phyloP scores from a whole-genome alignment of 1,139 yeast species.

The Zygotorulaspora mrakii region DNA sequence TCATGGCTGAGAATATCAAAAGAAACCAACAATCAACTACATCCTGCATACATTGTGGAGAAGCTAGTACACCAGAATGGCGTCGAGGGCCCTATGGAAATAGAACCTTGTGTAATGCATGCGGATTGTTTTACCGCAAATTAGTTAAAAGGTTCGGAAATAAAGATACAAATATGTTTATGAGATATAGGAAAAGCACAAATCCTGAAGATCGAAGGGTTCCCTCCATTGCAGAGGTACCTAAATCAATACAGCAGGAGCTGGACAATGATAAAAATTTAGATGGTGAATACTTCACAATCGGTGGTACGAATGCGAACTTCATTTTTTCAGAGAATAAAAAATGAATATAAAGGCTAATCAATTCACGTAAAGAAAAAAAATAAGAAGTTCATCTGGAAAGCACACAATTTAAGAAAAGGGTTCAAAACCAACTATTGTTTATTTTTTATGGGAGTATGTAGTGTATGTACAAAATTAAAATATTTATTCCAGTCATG shows the following conservation, averaged over 20 bases:
- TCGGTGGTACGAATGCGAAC: slow-evolving; percentile 8
- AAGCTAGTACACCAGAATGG: slow-evolving; percentile 80
- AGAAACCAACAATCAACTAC: slow-evolving; percentile 17
- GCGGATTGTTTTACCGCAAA: slow-evolving; percentile 75
- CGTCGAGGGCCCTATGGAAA: slow-evolving; percentile 76
- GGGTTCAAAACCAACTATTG: no score
- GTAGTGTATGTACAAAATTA: no score
- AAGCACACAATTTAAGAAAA: no score
- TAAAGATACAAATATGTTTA: slow-evolving; percentile 31
- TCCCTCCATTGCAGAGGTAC: slow-evolving; percentile 29
- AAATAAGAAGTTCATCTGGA: no score
- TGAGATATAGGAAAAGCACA: slow-evolving; percentile 30
- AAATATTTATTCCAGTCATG: no score
- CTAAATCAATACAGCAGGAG: slow-evolving; percentile 23
- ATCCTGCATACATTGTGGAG: slow-evolving; percentile 57
- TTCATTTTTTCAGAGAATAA: background rate
- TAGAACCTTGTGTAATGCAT: slow-evolving; percentile 73
- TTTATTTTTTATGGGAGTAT: no score
- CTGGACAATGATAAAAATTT: slow-evolving; percentile 23
- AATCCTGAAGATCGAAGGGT: slow-evolving; percentile 33
- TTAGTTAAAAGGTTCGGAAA: slow-evolving; percentile 46
- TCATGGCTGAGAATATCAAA: slow-evolving; percentile 10
- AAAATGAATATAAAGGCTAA: background rate
- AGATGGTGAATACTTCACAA: slow-evolving; percentile 25
- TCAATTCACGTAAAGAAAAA: no score